Evolutionary conservation across 345 rosid species (phyloP).

Genomic region (Populus tremula): DNA sequence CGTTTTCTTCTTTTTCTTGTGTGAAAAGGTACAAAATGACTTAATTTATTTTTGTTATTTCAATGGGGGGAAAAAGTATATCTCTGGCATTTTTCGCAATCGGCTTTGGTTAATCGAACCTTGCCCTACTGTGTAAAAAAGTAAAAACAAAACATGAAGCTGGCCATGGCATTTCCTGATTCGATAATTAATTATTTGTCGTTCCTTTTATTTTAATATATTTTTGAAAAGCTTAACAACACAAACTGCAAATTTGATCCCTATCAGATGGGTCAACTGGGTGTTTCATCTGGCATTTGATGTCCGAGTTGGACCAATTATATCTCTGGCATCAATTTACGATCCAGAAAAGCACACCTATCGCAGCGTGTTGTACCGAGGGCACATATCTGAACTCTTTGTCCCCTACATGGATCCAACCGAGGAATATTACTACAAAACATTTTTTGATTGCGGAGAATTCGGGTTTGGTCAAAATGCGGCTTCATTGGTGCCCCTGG

Average conservation of each 20-base stretch:
- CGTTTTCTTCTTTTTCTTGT: too few species aligned
- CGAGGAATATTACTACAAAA: conserved; percentile 40
- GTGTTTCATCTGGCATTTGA: conserved; percentile 51
- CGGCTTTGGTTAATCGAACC: too few species aligned
- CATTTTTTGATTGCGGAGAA: conserved; percentile 46
- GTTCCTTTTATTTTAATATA: not conserved
- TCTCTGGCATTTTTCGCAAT: too few species aligned
- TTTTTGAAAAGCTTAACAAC: too few species aligned
- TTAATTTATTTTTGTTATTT: too few species aligned
- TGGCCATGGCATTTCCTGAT: too few species aligned
- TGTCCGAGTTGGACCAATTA: conserved; percentile 42
- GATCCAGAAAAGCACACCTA: conserved; percentile 37
- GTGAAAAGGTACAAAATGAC: too few species aligned
- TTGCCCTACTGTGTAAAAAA: too few species aligned
- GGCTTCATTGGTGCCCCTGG: conserved; percentile 40
- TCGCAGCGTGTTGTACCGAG: conserved; percentile 48
- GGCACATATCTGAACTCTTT: conserved; percentile 50
- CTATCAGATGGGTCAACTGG: conserved; percentile 54
- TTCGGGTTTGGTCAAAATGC: conserved; percentile 46
- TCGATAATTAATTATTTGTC: too few species aligned
- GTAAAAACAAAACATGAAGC: too few species aligned
- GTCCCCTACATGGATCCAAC: conserved; percentile 55
- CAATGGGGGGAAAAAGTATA: too few species aligned
- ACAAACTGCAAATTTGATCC: too few species aligned
- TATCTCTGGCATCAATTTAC: conserved; percentile 49